A percentile compares a stretch with the other conserved stretches of the same genome.
Conservation (phyloP, 805 yeast genomes). For the Yamadazyma takamatsuzukensis region DNA sequence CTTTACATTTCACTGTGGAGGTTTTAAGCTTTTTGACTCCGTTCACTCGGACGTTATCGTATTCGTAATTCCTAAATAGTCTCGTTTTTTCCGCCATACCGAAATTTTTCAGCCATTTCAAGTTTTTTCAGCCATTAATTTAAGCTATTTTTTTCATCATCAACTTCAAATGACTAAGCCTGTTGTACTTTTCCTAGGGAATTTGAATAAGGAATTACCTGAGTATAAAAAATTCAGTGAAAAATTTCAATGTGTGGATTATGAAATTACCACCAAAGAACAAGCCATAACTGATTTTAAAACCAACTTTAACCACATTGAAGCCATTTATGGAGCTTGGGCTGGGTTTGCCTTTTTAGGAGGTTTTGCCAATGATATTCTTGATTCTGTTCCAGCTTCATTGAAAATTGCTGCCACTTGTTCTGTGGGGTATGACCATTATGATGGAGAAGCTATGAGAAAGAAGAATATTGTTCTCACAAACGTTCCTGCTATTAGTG, state of each 20-base stretch:
- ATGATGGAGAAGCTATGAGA: slow-evolving; percentile 41
- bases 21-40: too few species aligned
- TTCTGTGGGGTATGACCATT: slow-evolving; percentile 56
- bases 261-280: slow-evolving; percentile 40
- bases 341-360: slow-evolving; percentile 51
- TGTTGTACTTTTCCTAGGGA: slow-evolving; percentile 48
- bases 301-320: slow-evolving; percentile 38
- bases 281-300: slow-evolving; percentile 39
- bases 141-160: too few species aligned
- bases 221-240: slow-evolving; percentile 42
- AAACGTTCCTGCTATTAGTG: slow-evolving; percentile 54
- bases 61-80: too few species aligned
- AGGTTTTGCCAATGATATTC: slow-evolving; percentile 43
- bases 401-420: slow-evolving; percentile 50
- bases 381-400: slow-evolving; percentile 41
- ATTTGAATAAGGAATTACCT: slow-evolving; percentile 42
- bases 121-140: too few species aligned
- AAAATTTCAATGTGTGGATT: slow-evolving; percentile 35
- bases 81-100: too few species aligned
- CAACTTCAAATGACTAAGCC: slow-evolving; percentile 21
- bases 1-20: too few species aligned
- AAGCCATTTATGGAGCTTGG: slow-evolving; percentile 60
- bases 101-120: too few species aligned
- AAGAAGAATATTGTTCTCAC: slow-evolving; percentile 49
- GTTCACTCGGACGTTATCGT: too few species aligned